phyloP scores from a whole-genome alignment of 129 eudicot genomes.

The Smallanthus sonchifolius region DNA sequence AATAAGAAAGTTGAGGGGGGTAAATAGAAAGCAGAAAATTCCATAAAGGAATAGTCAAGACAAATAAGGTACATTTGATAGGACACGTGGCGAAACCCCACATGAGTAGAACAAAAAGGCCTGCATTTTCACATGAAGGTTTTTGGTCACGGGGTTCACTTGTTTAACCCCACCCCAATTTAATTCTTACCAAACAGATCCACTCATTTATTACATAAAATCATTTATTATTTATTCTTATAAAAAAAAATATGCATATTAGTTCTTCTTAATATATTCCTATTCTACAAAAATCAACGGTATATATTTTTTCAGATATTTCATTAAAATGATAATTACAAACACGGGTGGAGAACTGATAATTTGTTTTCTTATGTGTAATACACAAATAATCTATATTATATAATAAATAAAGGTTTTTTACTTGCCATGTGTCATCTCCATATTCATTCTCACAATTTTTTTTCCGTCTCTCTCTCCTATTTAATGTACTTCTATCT shows the following conservation, averaged over 20 bases:
- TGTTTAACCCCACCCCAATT: slow-evolving; percentile 5
- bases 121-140: slow-evolving; percentile 20
- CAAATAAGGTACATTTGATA: slow-evolving; percentile 7
- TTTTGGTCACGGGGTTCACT: slow-evolving; percentile 28
- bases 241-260: neutral
- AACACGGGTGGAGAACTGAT: too few relatives aligned
- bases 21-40: slow-evolving; percentile 9
- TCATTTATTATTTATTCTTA: neutral
- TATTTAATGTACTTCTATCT: too few relatives aligned
- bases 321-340: too few relatives aligned
- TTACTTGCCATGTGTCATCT: too few relatives aligned
- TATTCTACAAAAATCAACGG: too few relatives aligned
- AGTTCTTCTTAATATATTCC: too few relatives aligned
- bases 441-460: too few relatives aligned
- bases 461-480: too few relatives aligned
- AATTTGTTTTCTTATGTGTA: too few relatives aligned
- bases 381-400: too few relatives aligned
- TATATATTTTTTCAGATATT: too few relatives aligned
- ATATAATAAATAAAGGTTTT: too few relatives aligned
- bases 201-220: neutral
- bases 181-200: slow-evolving; percentile 8
- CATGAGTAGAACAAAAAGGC: slow-evolving; percentile 2
- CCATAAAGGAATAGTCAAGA: slow-evolving; percentile 16
- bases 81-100: slow-evolving; percentile 38
- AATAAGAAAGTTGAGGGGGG: neutral